Conservation (phyloP, 2,329 filamentous ascomycete species). For the Allantophomopsis lycopodina region DNA sequence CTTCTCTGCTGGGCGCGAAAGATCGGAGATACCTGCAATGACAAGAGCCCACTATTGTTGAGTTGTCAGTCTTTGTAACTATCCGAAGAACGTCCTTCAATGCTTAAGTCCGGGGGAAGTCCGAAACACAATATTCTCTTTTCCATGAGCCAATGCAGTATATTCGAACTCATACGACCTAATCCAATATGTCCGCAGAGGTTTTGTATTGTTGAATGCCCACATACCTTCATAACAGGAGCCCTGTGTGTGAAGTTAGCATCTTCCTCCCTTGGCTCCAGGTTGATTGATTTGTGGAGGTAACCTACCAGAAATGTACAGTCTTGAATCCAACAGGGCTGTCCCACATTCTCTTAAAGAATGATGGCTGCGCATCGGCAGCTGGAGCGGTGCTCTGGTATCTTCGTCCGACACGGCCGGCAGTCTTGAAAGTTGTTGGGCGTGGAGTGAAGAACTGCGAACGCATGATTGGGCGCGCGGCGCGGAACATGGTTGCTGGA, state of each 20-base stretch:
- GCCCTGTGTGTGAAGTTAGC: slow-evolving; percentile 42
- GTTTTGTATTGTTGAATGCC: too few species aligned
- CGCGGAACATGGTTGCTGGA: slow-evolving; percentile 29
- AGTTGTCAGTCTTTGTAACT: neutral
- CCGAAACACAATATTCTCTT: too few species aligned
- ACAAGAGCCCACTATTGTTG: slow-evolving; percentile 70
- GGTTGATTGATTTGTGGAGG: too few species aligned
- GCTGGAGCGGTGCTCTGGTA: slow-evolving; percentile 50
- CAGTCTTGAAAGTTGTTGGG: slow-evolving; percentile 23
- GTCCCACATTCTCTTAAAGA: slow-evolving; percentile 72
- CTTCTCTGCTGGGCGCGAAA: slow-evolving; percentile 80
- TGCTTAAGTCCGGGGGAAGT: too few species aligned
- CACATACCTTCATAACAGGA: slow-evolving; percentile 70
- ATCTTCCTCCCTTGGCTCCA: neutral
- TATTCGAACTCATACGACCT: too few species aligned
- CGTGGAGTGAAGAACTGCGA: slow-evolving; percentile 32
- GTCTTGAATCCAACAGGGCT: slow-evolving; percentile 77
- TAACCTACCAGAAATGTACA: slow-evolving; percentile 85
- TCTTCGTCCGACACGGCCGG: slow-evolving; percentile 33
- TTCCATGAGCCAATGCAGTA: too few species aligned
- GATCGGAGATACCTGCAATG: slow-evolving; percentile 81
- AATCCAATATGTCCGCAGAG: too few species aligned
- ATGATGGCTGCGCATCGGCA: slow-evolving; percentile 30
- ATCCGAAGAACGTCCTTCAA: too few species aligned
- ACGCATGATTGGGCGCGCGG: slow-evolving; percentile 37